phyloP scores from a whole-genome alignment of 305 asterid species.

The Solanum hybrid region DNA sequence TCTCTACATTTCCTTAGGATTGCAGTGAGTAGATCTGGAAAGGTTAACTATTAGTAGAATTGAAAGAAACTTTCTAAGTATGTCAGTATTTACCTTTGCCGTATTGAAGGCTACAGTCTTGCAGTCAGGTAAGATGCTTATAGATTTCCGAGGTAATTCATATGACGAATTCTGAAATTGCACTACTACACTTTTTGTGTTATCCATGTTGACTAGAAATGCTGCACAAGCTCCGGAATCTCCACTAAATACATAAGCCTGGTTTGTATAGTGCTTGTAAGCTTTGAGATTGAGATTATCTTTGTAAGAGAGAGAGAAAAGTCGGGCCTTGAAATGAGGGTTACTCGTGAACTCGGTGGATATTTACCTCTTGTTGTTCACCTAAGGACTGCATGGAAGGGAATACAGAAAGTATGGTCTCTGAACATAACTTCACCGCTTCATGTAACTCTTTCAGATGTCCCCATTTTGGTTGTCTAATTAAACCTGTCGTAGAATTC shows the following conservation, averaged over 20 bases:
- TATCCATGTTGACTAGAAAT: conserved; percentile 56
- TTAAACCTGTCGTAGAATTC: conserved; percentile 40
- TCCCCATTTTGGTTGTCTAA: conserved; percentile 77
- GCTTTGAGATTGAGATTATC: not conserved
- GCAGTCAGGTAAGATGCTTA: conserved; percentile 83
- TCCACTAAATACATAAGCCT: conserved; percentile 55
- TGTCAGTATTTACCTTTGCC: conserved; percentile 41
- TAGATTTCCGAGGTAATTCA: conserved; percentile 50
- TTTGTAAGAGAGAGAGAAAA: not conserved
- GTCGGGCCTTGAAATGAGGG: not conserved
- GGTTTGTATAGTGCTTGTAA: not conserved
- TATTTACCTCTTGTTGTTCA: conserved; percentile 49
- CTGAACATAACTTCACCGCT: conserved; percentile 43
- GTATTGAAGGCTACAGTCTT: conserved; percentile 59
- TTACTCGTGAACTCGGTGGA: not conserved
- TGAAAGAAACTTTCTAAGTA: not conserved
- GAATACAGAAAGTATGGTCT: conserved; percentile 47
- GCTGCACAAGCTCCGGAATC: conserved; percentile 57
- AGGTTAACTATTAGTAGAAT: not conserved
- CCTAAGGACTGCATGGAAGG: conserved; percentile 35
- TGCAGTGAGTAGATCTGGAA: not conserved
- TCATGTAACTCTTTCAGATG: conserved; percentile 74
- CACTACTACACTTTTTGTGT: conserved; percentile 15
- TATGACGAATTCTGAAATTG: conserved; percentile 36
- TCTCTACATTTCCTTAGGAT: not conserved